Evolutionary conservation across 2,329 filamentous ascomycete species (phyloP), one percentile per base, ranked within the genome.

Genomic region (Shiraia bambusicola): DNA sequence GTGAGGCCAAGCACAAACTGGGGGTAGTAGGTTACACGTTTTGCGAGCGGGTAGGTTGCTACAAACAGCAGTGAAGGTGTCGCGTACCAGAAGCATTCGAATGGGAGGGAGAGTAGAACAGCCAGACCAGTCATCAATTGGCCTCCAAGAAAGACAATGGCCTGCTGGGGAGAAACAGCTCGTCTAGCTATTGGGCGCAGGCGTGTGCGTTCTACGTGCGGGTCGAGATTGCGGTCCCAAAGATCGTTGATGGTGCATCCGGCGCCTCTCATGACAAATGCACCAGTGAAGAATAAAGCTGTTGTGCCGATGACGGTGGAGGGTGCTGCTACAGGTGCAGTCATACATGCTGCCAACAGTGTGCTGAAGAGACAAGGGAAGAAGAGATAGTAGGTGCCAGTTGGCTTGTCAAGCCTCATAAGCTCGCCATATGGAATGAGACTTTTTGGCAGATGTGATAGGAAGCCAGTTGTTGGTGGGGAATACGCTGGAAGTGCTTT

Each of bases 231-330:
- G 40, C 88, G 82, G 68, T 95, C 90, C 86, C 88, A 91, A 36
- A 94, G 81, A 65, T 95, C 90, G 65, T 95, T 95, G 71, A 94
- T 89, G 13, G 86, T 86, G 68, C 90, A 95, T 37, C 88, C 88
- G 14, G 88, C 88, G 34, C 90, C 87, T 47, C 90, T 86, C 87
- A 95, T 93, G 52, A 95, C 79, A 31, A 94, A 66, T 3, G 88
- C 86, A 36, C 88, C 89, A 2, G 81, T 76, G 58, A 86, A 80
- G 71, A 94, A 93, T 34, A 93, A 78, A 3, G 64, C 59, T 2
- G 79, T 78, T 0, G 84, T 89, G 34, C 81, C 77, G 22, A 86
- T 52, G 13, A 88, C 81, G 10, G 83, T 74, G 4, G 74, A 63
- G 0, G 86, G 81, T 1, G 80, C 63, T 2, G 82, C 71, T 55